Evolutionary conservation across 116 monocot species (phyloP).

Genomic region (Posidonia oceanica): DNA sequence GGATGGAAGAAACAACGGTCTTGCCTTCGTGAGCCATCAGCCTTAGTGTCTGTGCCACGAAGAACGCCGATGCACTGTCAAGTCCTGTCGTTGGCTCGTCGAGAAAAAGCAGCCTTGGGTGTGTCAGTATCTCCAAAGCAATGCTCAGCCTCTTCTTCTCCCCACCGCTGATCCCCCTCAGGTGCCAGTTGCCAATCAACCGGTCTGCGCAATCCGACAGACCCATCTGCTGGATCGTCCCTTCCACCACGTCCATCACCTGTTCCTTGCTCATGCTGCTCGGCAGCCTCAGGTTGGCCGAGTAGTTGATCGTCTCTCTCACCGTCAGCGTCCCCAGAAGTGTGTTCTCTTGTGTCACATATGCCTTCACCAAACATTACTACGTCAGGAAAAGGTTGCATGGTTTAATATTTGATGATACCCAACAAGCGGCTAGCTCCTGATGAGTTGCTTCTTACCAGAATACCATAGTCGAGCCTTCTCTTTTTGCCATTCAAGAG

Average conservation of each 20-base stretch:
- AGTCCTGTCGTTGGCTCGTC: constrained; percentile 94
- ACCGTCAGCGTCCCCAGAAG: constrained; percentile 71
- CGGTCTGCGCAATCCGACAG: constrained; percentile 64
- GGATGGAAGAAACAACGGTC: constrained; percentile 67
- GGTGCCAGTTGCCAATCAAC: constrained; percentile 72
- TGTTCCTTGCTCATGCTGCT: constrained; percentile 31
- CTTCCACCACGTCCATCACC: constrained; percentile 31
- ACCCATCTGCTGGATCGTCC: constrained; percentile 65
- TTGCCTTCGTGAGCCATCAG: constrained; percentile 64
- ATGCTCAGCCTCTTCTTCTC: constrained; percentile 90
- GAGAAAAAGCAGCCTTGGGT: constrained; percentile 60
- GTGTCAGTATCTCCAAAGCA: constrained; percentile 64
- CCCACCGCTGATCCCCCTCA: constrained; percentile 88
- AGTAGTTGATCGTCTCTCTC: constrained; percentile 71
- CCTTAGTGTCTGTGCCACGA: constrained; percentile 46
- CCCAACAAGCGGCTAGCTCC: no score
- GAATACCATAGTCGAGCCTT: constrained; percentile 59
- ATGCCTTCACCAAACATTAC: constrained; percentile 31
- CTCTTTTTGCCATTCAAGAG: constrained; percentile 61
- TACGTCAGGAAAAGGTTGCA: neutral
- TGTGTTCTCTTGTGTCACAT: constrained; percentile 84
- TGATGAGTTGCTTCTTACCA: constrained; percentile 20
- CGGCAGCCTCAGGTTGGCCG: constrained; percentile 66
- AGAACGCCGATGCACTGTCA: constrained; percentile 70
- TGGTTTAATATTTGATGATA: no score